phyloP scores from a whole-genome alignment of 768 basidiomycete genomes.

The Pisolithus marmoratus region DNA sequence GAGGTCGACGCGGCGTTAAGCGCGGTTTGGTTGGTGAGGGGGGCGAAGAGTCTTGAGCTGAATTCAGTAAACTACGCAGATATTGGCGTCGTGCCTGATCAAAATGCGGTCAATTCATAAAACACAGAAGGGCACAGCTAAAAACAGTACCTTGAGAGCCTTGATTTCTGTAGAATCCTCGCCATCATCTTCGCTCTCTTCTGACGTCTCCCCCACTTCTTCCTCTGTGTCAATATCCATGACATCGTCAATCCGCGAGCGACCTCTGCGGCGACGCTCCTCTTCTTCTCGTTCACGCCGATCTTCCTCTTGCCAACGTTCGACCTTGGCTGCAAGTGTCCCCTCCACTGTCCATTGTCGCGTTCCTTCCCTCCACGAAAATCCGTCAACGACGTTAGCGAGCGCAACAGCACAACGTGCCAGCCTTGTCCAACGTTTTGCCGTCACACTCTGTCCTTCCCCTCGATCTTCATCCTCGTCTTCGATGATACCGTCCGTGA shows the following conservation, averaged over 20 bases:
- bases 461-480: conserved; percentile 54
- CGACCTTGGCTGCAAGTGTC: conserved; percentile 60
- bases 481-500: conserved; percentile 77
- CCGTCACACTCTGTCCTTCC: conserved; percentile 32
- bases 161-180: conserved; percentile 68
- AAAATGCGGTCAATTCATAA: neutral
- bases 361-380: conserved; percentile 57
- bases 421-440: conserved; percentile 70
- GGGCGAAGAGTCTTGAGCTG: conserved; percentile 29
- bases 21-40: conserved; percentile 23
- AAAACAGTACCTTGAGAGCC: conserved; percentile 63
- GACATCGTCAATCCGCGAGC: conserved; percentile 57
- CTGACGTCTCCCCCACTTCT: conserved; percentile 40
- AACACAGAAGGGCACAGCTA: neutral
- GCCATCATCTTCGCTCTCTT: conserved; percentile 49
- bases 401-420: conserved; percentile 65
- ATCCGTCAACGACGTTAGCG: conserved; percentile 67
- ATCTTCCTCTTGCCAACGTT: conserved; percentile 66
- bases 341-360: conserved; percentile 63
- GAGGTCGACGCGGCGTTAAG: conserved; percentile 22
- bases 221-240: conserved; percentile 70
- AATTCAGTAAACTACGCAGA: conserved; percentile 60
- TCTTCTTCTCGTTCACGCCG: conserved; percentile 61
- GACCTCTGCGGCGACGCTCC: conserved; percentile 56
- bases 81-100: conserved; percentile 68